These are phyloP conservation scores for Neofusicoccum umdonicola DNA, from an alignment of 2,329 filamentous ascomycete genomes.

Conservation along the genomic window DNA sequence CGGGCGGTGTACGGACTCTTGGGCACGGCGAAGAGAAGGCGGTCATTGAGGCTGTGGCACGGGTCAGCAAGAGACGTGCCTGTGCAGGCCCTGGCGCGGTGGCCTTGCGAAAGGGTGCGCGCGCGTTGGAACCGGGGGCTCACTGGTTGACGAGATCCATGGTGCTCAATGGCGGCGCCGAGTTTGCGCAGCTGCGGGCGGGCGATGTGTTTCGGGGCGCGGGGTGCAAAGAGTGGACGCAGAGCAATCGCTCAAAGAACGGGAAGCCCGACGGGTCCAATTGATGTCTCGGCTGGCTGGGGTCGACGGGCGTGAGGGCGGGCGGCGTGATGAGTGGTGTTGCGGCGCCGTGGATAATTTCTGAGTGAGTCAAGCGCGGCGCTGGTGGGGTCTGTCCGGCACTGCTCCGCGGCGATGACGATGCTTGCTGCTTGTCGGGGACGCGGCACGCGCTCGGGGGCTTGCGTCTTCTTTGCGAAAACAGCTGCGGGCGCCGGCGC, in stretches of 20 bases:
- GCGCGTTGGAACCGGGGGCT: constrained; percentile 22
- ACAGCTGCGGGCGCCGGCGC: too few relatives aligned
- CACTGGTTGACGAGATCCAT: constrained; percentile 45
- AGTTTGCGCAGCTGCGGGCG: neutral
- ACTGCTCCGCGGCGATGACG: neutral
- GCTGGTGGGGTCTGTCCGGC: neutral
- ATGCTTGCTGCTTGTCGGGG: neutral
- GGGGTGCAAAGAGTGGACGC: neutral
- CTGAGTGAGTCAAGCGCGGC: constrained; percentile 9
- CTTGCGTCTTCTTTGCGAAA: neutral
- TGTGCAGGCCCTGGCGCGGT: neutral
- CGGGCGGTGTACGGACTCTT: constrained; percentile 69
- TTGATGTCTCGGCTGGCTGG: neutral
- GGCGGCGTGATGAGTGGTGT: constrained; percentile 1
- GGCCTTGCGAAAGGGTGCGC: neutral
- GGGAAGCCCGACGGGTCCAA: neutral
- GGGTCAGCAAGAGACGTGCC: constrained; percentile 34
- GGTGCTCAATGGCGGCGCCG: neutral
- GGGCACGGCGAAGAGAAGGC: constrained; percentile 93
- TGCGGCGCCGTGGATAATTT: constrained; percentile 9
- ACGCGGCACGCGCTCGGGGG: neutral
- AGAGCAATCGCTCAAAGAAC: neutral
- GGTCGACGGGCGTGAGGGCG: neutral
- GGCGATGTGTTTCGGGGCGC: neutral
- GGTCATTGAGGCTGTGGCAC: constrained; percentile 73